phyloP scores from a whole-genome alignment of 116 monocot species.

The Dioscorea cayenensis region DNA sequence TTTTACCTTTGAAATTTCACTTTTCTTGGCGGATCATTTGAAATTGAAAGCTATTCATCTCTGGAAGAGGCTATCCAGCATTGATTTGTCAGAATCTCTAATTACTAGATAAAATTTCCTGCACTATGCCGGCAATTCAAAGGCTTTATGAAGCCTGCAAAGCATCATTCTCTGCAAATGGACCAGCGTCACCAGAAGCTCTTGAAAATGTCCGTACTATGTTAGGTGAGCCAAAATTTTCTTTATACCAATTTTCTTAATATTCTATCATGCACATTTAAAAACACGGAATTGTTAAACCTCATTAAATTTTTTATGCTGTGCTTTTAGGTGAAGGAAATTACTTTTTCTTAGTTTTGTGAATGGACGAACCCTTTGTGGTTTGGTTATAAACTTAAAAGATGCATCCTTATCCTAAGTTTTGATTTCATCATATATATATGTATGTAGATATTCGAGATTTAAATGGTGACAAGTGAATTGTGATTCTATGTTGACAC shows the following conservation, averaged over 20 bases:
- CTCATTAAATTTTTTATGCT: no score
- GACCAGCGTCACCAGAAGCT: slow-evolving; percentile 24
- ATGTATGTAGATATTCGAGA: no score
- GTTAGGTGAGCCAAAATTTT: slow-evolving; percentile 20
- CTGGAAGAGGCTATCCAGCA: background rate
- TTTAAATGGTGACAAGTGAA: no score
- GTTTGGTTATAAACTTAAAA: no score
- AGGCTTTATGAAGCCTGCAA: slow-evolving; percentile 28
- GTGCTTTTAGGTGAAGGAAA: no score
- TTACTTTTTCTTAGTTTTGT: no score
- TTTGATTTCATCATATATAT: no score
- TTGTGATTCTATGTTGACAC: no score
- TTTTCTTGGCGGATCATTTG: background rate
- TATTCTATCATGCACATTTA: background rate
- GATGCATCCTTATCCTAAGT: no score
- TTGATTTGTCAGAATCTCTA: background rate
- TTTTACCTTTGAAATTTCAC: background rate
- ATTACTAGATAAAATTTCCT: background rate
- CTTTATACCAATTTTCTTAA: background rate
- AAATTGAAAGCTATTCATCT: background rate
- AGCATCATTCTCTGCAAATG: slow-evolving; percentile 25
- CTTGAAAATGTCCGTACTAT: slow-evolving; percentile 23
- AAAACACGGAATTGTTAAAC: background rate
- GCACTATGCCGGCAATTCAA: slow-evolving; percentile 25
- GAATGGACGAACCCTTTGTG: no score